phyloP scores from a whole-genome alignment of 192 early-diverging fungal genomes.

The Haplosporangium gracile region DNA sequence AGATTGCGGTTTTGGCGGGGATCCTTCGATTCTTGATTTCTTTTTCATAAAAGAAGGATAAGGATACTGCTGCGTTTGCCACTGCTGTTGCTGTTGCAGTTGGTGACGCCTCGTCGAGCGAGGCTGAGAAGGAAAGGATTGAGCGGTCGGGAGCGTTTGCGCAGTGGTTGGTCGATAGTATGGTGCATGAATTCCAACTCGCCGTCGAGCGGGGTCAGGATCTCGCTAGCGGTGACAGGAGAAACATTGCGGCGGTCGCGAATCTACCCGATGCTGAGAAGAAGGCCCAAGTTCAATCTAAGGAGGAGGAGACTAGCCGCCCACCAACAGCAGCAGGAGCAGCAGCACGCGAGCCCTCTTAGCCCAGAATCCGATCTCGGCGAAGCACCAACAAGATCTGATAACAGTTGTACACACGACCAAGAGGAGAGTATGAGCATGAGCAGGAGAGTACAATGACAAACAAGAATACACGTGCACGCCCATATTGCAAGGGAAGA shows the following conservation, averaged over 20 bases:
- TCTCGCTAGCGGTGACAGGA: background rate
- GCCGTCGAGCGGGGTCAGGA: background rate
- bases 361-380: background rate
- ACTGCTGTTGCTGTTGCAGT: background rate
- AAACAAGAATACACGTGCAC: no score
- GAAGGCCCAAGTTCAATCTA: background rate
- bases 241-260: background rate
- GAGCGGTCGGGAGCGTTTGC: background rate
- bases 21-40: conserved; percentile 9
- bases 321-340: background rate
- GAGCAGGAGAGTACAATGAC: no score
- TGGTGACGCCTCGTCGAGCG: background rate
- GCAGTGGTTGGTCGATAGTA: conserved; percentile 8
- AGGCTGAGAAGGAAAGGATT: background rate
- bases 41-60: background rate
- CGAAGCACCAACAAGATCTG: conserved; percentile 7
- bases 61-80: no score
- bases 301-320: background rate
- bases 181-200: background rate
- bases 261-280: background rate
- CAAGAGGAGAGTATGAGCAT: background rate
- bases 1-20: background rate
- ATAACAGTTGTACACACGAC: background rate
- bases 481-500: no score
- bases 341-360: background rate